phyloP scores from a whole-genome alignment of 2,329 filamentous ascomycete species.

The Colletotrichum australisinense region DNA sequence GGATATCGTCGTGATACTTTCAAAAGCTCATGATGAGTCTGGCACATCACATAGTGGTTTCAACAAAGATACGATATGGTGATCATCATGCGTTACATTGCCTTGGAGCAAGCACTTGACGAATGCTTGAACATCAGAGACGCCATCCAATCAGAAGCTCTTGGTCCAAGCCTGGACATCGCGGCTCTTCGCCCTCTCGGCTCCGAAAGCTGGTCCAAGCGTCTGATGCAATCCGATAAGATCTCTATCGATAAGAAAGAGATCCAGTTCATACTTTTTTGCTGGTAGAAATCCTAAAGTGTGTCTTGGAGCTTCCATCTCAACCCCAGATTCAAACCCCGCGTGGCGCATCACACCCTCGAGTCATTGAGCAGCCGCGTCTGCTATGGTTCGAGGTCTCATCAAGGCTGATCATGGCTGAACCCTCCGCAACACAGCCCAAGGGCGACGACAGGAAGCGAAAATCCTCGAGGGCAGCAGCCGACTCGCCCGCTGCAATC shows the following conservation, averaged over 20 bases:
- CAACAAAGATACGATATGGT: not conserved
- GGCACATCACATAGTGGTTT: not conserved
- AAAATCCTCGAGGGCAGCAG: slow-evolving; percentile 13
- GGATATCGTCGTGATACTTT: not conserved
- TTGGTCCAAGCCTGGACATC: not conserved
- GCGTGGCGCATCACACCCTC: not conserved
- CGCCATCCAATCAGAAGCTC: not conserved
- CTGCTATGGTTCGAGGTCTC: slow-evolving; percentile 6
- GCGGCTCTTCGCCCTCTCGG: not conserved
- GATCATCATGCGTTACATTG: not conserved
- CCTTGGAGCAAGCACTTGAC: not conserved
- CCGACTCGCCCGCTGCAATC: not conserved
- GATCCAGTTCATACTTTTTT: slow-evolving; percentile 19
- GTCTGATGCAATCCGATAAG: slow-evolving; percentile 28
- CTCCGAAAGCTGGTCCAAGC: slow-evolving; percentile 28
- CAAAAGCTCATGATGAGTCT: not conserved
- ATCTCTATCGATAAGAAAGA: not conserved
- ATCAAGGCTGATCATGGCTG: slow-evolving; percentile 11
- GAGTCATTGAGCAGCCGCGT: not conserved
- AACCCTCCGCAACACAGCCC: not conserved
- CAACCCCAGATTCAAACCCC: not conserved
- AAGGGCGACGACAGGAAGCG: slow-evolving; percentile 24
- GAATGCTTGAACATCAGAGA: not conserved
- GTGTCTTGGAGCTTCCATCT: not conserved
- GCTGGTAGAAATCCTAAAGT: not conserved